These are phyloP conservation scores for Suhomyces chickasaworum DNA, from an alignment of 1,139 yeast species.

Conservation along the genomic window DNA sequence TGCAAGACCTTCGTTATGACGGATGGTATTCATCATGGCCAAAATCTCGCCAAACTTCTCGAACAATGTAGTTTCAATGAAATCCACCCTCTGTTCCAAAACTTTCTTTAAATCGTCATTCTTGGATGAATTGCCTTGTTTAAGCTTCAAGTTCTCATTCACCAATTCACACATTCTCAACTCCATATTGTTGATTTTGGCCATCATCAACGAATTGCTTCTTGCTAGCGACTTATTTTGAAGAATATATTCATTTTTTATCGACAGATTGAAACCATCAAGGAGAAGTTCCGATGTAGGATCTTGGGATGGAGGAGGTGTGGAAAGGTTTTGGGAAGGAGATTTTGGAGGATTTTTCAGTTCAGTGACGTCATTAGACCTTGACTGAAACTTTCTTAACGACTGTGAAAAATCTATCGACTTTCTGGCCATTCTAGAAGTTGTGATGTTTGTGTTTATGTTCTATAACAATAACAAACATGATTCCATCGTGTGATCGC, in stretches of 20 bases:
- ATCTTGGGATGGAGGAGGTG: constrained; percentile 3
- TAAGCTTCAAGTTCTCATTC: constrained; percentile 17
- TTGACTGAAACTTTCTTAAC: constrained; percentile 20
- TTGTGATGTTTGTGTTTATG: constrained; percentile 3
- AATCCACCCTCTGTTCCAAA: constrained; percentile 26
- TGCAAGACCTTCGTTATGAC: constrained; percentile 34
- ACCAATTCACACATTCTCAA: constrained; percentile 22
- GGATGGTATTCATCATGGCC: constrained; percentile 36
- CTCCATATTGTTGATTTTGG: constrained; percentile 55
- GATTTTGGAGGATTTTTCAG: neutral
- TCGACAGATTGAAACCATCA: neutral
- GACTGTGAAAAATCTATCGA: constrained; percentile 26
- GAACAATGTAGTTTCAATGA: constrained; percentile 45
- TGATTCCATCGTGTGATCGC: neutral
- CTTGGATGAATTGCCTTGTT: constrained; percentile 12
- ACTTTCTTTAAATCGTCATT: constrained; percentile 11
- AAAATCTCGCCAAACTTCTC: constrained; percentile 48
- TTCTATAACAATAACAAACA: constrained; percentile 9
- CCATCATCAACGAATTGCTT: constrained; percentile 53
- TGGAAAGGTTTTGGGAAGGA: neutral
- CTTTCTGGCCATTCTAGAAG: constrained; percentile 24
- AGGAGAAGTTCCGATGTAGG: neutral
- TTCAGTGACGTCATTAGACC: neutral
- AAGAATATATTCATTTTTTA: constrained; percentile 13
- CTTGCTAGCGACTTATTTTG: constrained; percentile 60